phyloP scores from a whole-genome alignment of 2,329 filamentous ascomycete genomes.

The Nemania abortiva region DNA sequence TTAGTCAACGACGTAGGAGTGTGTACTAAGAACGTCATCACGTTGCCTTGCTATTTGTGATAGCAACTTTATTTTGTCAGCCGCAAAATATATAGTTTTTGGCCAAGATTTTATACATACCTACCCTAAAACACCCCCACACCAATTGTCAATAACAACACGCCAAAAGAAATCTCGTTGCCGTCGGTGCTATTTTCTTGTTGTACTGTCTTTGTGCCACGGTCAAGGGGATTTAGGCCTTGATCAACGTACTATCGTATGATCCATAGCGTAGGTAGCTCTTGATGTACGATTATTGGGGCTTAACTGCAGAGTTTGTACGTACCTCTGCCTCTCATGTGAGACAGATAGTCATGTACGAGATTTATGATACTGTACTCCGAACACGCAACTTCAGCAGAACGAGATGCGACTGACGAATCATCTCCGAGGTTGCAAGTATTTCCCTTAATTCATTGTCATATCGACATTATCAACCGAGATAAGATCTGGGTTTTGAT shows the following conservation, averaged over 20 bases:
- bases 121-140: background rate
- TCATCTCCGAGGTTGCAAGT: background rate
- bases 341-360: conserved; percentile 1
- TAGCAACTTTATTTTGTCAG: background rate
- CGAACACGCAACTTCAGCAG: conserved; percentile 4
- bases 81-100: too few species aligned
- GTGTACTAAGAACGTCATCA: background rate
- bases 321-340: background rate
- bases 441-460: conserved; percentile 5
- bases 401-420: background rate
- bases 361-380: conserved; percentile 16
- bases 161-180: background rate
- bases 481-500: background rate
- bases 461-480: conserved; percentile 2
- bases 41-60: background rate
- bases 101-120: background rate
- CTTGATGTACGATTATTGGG: background rate
- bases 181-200: background rate
- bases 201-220: background rate
- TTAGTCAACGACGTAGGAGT: background rate
- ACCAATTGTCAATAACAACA: too few species aligned
- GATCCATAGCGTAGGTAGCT: background rate
- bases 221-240: background rate
- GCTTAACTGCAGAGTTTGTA: background rate
- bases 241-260: conserved; percentile 10